Percentiles rank a stretch among this genome's conserved stretches.
Evolutionary conservation across 1,284 basidiomycete genomes (phyloP).

Genomic region (Ceratobasidium sp.): DNA sequence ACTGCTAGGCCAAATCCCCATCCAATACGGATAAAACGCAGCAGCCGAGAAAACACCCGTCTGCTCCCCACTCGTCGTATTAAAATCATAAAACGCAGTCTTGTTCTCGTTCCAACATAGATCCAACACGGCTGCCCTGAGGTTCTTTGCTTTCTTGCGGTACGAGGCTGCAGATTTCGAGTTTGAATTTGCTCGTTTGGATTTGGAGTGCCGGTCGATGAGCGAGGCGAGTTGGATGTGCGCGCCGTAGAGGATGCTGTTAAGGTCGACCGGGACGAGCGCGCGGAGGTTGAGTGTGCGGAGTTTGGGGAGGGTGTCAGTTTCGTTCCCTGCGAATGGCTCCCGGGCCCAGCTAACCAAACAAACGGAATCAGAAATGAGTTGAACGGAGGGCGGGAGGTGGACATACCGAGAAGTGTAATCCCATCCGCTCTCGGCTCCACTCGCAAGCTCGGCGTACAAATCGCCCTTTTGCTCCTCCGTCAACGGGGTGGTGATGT

Average conservation of each 20-base stretch:
- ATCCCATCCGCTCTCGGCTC: slow-evolving; percentile 77
- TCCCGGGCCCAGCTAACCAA: slow-evolving; percentile 60
- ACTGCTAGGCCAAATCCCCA: slow-evolving; percentile 80
- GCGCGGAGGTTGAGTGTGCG: slow-evolving; percentile 76
- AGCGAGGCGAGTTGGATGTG: slow-evolving; percentile 71
- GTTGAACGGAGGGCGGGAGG: background rate
- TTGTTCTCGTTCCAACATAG: slow-evolving; percentile 85
- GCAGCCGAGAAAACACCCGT: slow-evolving; percentile 74
- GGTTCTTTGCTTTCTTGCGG: slow-evolving; percentile 64
- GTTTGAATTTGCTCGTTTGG: slow-evolving; percentile 56
- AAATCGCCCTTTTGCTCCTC: slow-evolving; percentile 69
- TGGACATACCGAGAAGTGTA: slow-evolving; percentile 41
- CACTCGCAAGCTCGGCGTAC: slow-evolving; percentile 90
- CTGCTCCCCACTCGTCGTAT: slow-evolving; percentile 71
- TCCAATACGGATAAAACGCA: slow-evolving; percentile 89
- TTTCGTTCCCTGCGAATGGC: slow-evolving; percentile 56
- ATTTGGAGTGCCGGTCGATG: slow-evolving; percentile 60
- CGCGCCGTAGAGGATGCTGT: slow-evolving; percentile 81
- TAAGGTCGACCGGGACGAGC: slow-evolving; percentile 81
- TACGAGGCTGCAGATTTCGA: slow-evolving; percentile 61
- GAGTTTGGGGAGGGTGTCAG: slow-evolving; percentile 64
- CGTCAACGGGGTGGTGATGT: slow-evolving; percentile 65
- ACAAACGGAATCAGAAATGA: slow-evolving; percentile 47
- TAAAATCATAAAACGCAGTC: slow-evolving; percentile 90
- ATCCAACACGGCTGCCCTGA: slow-evolving; percentile 80